phyloP scores from a whole-genome alignment of 2,329 filamentous ascomycete genomes.

The Scytalidium lignicola region DNA sequence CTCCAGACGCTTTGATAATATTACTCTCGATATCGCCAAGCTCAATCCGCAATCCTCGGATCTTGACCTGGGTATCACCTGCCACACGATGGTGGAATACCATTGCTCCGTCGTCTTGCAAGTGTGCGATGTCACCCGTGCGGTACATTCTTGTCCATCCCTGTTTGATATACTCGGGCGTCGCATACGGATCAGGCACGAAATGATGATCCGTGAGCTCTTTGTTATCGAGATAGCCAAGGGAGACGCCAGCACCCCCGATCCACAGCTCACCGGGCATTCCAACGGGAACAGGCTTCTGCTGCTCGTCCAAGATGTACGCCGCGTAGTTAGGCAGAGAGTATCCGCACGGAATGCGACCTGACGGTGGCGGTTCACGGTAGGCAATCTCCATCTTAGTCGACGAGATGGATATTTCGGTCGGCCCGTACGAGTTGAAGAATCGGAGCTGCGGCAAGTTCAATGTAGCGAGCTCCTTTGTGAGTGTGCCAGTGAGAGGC shows the following conservation, averaged over 20 bases:
- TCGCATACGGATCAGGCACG: conserved; percentile 6
- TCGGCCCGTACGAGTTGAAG: conserved; percentile 16
- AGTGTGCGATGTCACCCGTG: conserved; percentile 28
- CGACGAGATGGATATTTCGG: conserved; percentile 12
- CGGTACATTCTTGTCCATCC: conserved; percentile 15
- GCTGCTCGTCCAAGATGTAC: conserved; percentile 36
- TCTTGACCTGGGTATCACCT: conserved; percentile 32
- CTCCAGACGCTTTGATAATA: conserved; percentile 21
- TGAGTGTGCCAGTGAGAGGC: conserved; percentile 18
- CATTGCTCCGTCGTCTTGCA: conserved; percentile 23
- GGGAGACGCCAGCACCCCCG: conserved; percentile 31
- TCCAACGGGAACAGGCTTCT: conserved; percentile 32
- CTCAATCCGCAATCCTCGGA: conserved; percentile 35
- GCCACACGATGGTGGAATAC: conserved; percentile 26
- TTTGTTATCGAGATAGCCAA: conserved; percentile 28
- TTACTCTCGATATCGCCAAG: conserved; percentile 35
- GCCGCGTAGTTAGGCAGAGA: conserved; percentile 13
- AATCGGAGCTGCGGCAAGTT: conserved; percentile 10
- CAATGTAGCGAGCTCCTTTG: conserved; percentile 13
- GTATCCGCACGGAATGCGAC: conserved; percentile 5
- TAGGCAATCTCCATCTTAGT: conserved; percentile 20
- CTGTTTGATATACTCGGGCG: neutral
- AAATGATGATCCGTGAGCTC: conserved; percentile 10
- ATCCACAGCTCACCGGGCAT: conserved; percentile 39
- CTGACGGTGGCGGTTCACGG: neutral